A percentile compares a stretch with the other conserved stretches of the same genome.
Evolutionary conservation across 306 rosid species (phyloP).

Genomic region (Biancaea sappan): DNA sequence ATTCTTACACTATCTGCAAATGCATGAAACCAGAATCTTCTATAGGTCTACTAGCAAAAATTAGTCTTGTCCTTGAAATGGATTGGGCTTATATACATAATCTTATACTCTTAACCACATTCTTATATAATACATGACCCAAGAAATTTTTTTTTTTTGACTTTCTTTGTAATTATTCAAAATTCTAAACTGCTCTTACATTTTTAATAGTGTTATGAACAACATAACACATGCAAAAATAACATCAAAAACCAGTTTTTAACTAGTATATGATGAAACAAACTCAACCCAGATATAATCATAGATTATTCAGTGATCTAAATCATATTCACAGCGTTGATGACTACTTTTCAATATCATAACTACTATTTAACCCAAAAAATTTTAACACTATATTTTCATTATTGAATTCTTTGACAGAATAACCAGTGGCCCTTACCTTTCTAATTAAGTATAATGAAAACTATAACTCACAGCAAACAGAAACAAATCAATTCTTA

Average conservation of each 20-base stretch:
- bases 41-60: not conserved
- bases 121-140: not conserved
- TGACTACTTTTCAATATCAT: not conserved
- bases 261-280: not conserved
- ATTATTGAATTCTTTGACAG: slow-evolving; percentile 5
- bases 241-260: not conserved
- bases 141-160: not conserved
- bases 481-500: not conserved
- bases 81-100: not conserved
- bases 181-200: not conserved
- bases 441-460: not conserved
- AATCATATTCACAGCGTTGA: not conserved
- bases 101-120: not conserved
- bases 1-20: not conserved
- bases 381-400: not conserved
- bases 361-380: not conserved
- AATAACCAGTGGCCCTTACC: not conserved
- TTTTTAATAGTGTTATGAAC: slow-evolving; percentile 8
- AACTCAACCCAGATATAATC: not conserved
- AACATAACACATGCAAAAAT: not conserved
- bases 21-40: not conserved
- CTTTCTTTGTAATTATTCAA: not conserved
- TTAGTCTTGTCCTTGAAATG: not conserved
- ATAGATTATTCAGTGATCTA: not conserved
- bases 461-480: not conserved